phyloP scores from a whole-genome alignment of 2,329 filamentous ascomycete species.

The Harringtonia aguacate region DNA sequence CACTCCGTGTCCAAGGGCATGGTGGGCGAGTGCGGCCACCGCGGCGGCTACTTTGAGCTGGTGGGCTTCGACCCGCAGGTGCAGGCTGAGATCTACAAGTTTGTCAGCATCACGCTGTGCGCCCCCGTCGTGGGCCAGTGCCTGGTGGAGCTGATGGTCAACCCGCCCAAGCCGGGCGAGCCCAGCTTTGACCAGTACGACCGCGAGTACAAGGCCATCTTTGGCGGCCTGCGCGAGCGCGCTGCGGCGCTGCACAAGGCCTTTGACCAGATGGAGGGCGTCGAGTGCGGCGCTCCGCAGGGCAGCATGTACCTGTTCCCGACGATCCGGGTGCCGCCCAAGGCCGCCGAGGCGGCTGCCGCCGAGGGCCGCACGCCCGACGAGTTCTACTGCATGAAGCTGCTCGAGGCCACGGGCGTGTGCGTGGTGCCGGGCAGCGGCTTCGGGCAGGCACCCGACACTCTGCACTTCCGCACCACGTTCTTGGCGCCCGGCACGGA shows the following conservation, averaged over 20 bases:
- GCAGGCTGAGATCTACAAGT: conserved; percentile 94
- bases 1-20: conserved; percentile 97
- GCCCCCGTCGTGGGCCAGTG: conserved; percentile 93
- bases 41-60: conserved; percentile 95
- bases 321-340: conserved; percentile 68
- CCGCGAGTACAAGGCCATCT: conserved; percentile 76
- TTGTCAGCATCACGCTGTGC: conserved; percentile 93
- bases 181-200: conserved; percentile 77
- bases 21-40: conserved; percentile 96
- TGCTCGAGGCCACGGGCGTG: conserved; percentile 89
- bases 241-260: conserved; percentile 81
- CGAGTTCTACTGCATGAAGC: conserved; percentile 85
- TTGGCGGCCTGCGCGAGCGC: conserved; percentile 64
- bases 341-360: conserved; percentile 66
- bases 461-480: conserved; percentile 89
- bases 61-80: conserved; percentile 79
- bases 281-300: conserved; percentile 80
- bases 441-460: conserved; percentile 88
- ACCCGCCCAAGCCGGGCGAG: conserved; percentile 76
- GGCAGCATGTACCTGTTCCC: conserved; percentile 99
- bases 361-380: conserved; percentile 67
- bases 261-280: conserved; percentile 91
- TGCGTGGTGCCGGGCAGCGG: conserved; percentile 89
- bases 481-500: conserved; percentile 94
- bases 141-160: conserved; percentile 95